Conservation (phyloP, 2,329 filamentous ascomycete genomes). For the Xylariomycetidae sp. region DNA sequence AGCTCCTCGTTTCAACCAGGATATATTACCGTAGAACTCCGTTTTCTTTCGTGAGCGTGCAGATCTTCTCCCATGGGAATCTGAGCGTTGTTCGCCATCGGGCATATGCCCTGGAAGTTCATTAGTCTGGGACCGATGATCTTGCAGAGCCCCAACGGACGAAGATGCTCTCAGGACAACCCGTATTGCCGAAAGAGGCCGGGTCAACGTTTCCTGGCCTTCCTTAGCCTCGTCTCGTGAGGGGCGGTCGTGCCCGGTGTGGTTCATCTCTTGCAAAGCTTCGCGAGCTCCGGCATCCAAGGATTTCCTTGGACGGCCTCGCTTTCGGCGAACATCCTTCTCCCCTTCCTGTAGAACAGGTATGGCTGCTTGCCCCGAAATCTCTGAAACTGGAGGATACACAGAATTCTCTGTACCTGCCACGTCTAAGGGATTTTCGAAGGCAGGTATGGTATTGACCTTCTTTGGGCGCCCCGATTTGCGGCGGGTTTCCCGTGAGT, state of each 20-base stretch:
- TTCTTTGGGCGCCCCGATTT: no score
- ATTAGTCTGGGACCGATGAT: background rate
- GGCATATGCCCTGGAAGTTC: conserved; percentile 1
- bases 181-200: no score
- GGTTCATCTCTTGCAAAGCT: no score
- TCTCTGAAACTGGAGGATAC: background rate
- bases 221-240: no score
- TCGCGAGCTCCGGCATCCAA: no score
- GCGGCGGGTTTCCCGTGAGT: no score
- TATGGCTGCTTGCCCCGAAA: background rate
- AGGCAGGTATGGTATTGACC: background rate
- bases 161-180: no score
- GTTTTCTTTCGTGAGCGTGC: conserved; percentile 10
- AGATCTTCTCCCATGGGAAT: conserved; percentile 9
- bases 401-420: background rate
- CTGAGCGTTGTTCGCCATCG: background rate
- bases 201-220: no score
- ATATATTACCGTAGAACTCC: conserved; percentile 11
- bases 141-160: background rate
- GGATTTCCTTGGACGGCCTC: no score
- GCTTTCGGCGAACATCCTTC: background rate
- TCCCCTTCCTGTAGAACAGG: background rate
- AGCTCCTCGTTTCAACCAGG: conserved; percentile 5
- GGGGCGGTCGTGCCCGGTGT: no score
- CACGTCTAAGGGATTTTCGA: no score